These are phyloP conservation scores for Notholithocarpus densiflorus DNA, from an alignment of 306 rosid species.

Conservation along the genomic window DNA sequence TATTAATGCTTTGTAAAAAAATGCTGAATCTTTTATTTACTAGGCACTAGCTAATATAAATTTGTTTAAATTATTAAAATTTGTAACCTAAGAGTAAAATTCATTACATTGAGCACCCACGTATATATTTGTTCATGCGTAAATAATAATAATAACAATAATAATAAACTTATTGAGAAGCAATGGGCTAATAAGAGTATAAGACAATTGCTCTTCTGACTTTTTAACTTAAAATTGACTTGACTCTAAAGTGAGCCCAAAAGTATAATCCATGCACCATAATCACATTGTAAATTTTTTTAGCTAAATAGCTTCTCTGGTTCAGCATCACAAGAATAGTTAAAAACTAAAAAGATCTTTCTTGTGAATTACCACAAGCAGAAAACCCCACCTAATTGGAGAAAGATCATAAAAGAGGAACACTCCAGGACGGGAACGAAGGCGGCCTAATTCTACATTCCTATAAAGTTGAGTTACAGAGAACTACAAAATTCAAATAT, in stretches of 20 bases:
- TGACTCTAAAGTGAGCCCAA: neutral
- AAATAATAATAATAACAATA: no score
- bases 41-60: no score
- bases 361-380: conserved; percentile 2
- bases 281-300: neutral
- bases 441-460: conserved; percentile 63
- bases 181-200: no score
- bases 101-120: no score
- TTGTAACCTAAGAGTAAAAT: no score
- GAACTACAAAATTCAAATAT: conserved; percentile 61
- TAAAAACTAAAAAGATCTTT: neutral
- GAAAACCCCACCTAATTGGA: conserved; percentile 71
- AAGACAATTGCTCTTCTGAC: no score
- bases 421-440: conserved; percentile 90
- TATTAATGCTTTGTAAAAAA: no score
- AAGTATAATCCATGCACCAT: neutral
- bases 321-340: neutral
- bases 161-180: no score
- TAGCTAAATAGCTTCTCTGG: neutral
- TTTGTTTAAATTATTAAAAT: no score
- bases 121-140: no score
- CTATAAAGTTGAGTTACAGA: conserved; percentile 88
- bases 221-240: no score
- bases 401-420: conserved; percentile 97
- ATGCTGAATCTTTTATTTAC: no score